Conservation (phyloP, 768 basidiomycete genomes). For the Podaxis pistillaris region DNA sequence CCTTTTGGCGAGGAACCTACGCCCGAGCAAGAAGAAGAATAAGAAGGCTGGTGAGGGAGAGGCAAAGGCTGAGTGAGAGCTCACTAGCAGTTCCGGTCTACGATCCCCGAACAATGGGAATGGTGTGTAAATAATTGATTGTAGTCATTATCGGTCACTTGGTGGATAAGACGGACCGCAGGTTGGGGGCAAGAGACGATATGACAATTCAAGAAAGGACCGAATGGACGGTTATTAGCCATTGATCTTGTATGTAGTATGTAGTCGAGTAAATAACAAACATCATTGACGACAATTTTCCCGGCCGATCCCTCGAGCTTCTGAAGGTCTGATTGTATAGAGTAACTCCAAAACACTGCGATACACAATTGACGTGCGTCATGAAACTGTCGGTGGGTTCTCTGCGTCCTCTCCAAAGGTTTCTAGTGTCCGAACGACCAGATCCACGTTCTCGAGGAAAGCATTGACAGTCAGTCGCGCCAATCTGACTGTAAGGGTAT, state of each 20-base stretch:
- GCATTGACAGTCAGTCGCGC: constrained; percentile 82
- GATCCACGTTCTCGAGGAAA: constrained; percentile 86
- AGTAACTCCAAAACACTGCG: too few species aligned
- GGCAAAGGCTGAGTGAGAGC: constrained; percentile 23
- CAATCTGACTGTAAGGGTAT: constrained; percentile 80
- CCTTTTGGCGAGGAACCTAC: constrained; percentile 71
- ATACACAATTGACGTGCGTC: too few species aligned
- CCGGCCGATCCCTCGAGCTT: too few species aligned
- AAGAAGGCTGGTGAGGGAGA: constrained; percentile 64
- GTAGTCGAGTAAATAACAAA: not conserved
- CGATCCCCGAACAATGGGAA: constrained; percentile 17
- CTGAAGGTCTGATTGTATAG: too few species aligned
- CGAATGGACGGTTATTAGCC: not conserved
- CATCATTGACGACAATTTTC: not conserved
- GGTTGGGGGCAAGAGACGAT: not conserved
- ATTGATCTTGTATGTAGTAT: not conserved
- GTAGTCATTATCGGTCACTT: not conserved
- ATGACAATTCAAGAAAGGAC: not conserved
- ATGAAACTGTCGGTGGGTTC: constrained; percentile 9
- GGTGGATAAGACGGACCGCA: not conserved
- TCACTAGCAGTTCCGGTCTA: not conserved
- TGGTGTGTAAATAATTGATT: constrained; percentile 24
- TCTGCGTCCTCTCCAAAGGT: constrained; percentile 75
- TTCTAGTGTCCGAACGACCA: constrained; percentile 78
- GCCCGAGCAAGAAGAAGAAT: constrained; percentile 91